A percentile compares a stretch with the other conserved stretches of the same genome.
Conservation (phyloP, 2,329 filamentous ascomycete genomes). For the Periconia sp. region DNA sequence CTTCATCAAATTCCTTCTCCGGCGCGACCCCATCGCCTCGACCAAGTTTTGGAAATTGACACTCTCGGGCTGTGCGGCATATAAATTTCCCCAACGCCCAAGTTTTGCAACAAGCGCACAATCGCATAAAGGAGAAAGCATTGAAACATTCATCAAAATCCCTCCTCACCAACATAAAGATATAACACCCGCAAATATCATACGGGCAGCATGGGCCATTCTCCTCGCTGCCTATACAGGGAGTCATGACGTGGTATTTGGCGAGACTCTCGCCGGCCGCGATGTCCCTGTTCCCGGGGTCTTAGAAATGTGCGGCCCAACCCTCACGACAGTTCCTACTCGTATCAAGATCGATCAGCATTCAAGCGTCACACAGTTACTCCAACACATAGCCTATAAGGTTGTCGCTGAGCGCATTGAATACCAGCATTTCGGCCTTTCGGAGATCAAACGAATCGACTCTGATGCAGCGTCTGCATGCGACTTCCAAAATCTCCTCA, state of each 20-base stretch:
- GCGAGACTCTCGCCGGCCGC: slow-evolving; percentile 40
- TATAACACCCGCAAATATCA: slow-evolving; percentile 34
- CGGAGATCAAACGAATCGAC: slow-evolving; percentile 46
- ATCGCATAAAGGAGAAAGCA: slow-evolving; percentile 22
- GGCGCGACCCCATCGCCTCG: slow-evolving; percentile 19
- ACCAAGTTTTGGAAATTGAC: slow-evolving; percentile 38
- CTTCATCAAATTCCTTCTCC: slow-evolving; percentile 39
- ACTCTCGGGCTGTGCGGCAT: slow-evolving; percentile 29
- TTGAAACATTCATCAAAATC: slow-evolving; percentile 27
- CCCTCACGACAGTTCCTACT: slow-evolving; percentile 44
- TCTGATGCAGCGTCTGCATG: slow-evolving; percentile 59
- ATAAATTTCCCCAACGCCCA: slow-evolving; percentile 37
- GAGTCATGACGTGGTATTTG: slow-evolving; percentile 35
- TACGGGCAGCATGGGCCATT: slow-evolving; percentile 37
- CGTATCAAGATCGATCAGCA: slow-evolving; percentile 31
- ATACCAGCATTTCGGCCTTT: slow-evolving; percentile 42
- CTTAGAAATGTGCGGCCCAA: slow-evolving; percentile 40
- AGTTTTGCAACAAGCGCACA: slow-evolving; percentile 17
- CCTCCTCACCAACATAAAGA: slow-evolving; percentile 22
- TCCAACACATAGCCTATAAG: slow-evolving; percentile 21
- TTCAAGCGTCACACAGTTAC: slow-evolving; percentile 25
- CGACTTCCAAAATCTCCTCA: slow-evolving; percentile 58
- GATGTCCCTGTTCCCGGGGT: slow-evolving; percentile 37
- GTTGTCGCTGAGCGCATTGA: slow-evolving; percentile 33
- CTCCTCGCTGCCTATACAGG: slow-evolving; percentile 29